Evolutionary conservation across 768 basidiomycete genomes (phyloP).

Genomic region (Polyporus arcularius): DNA sequence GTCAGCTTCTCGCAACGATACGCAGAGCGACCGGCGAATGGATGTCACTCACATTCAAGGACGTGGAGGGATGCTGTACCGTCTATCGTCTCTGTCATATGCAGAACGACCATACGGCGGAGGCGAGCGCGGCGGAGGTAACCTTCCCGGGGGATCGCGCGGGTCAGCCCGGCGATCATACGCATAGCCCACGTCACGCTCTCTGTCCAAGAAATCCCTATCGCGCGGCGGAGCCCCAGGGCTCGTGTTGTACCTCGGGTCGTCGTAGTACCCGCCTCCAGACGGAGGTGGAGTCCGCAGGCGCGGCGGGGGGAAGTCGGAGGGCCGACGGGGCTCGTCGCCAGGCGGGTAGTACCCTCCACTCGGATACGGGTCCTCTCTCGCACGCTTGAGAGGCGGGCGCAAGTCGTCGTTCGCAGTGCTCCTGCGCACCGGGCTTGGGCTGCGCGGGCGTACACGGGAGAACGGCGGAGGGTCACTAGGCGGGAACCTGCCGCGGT

Average conservation of each 20-base stretch:
- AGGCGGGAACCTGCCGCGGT: conserved; percentile 22
- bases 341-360: conserved; percentile 17
- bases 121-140: conserved; percentile 25
- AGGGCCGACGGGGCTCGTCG: conserved; percentile 4
- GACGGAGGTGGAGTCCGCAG: conserved; percentile 19
- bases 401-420: conserved; percentile 25
- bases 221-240: conserved; percentile 13
- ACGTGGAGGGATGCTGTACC: conserved; percentile 15
- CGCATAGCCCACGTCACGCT: conserved; percentile 16
- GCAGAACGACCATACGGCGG: conserved; percentile 19
- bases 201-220: conserved; percentile 21
- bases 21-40: neutral
- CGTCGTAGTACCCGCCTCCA: conserved; percentile 22
- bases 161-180: conserved; percentile 16
- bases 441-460: conserved; percentile 30
- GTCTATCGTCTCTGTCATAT: conserved; percentile 26
- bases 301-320: conserved; percentile 14
- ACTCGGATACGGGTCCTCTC: conserved; percentile 24
- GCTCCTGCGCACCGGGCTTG: conserved; percentile 23
- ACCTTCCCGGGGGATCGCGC: conserved; percentile 13
- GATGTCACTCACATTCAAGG: neutral
- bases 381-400: conserved; percentile 29
- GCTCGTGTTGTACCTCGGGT: conserved; percentile 15
- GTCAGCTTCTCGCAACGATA: neutral
- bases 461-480: conserved; percentile 12